A percentile compares a stretch with the other conserved stretches of the same genome.
Conservation (phyloP, 495 filamentous ascomycete species). For the Penicillium macrosclerotiorum region DNA sequence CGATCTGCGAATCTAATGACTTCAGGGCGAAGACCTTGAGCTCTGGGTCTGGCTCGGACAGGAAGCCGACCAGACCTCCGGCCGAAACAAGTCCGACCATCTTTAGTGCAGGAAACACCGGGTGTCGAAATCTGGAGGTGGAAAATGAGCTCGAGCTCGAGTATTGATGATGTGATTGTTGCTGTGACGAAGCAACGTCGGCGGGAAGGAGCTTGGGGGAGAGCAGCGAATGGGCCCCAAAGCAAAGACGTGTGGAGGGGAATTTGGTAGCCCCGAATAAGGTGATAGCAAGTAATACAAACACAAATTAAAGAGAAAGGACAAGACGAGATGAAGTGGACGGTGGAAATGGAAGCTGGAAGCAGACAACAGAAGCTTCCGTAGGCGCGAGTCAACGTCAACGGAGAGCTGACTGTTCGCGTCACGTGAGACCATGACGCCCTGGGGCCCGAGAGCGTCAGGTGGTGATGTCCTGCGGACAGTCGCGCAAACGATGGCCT, state of each 20-base stretch:
- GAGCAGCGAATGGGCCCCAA: constrained; percentile 22
- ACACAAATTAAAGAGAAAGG: constrained; percentile 18
- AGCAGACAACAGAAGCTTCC: constrained; percentile 39
- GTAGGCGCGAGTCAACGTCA: constrained; percentile 44
- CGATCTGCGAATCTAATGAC: constrained; percentile 91
- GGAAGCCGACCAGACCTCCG: constrained; percentile 90
- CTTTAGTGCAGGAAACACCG: constrained; percentile 20
- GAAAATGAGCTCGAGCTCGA: constrained; percentile 13
- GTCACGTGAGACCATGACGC: constrained; percentile 23
- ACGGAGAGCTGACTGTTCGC: constrained; percentile 30
- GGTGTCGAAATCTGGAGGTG: constrained; percentile 6
- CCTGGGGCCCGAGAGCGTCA: constrained; percentile 17
- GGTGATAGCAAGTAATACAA: constrained; percentile 14
- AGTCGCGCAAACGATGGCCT: not conserved
- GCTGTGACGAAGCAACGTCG: constrained; percentile 40
- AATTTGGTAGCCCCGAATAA: constrained; percentile 11
- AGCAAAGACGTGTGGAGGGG: constrained; percentile 7
- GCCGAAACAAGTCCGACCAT: constrained; percentile 97
- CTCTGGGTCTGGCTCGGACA: constrained; percentile 89
- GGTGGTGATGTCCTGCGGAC: constrained; percentile 26
- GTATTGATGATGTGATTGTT: constrained; percentile 25
- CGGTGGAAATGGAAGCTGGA: constrained; percentile 26
- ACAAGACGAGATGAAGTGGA: constrained; percentile 25
- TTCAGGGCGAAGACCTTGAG: constrained; percentile 91
- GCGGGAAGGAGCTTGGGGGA: constrained; percentile 33